Evolutionary conservation across 441 rosid genomes (phyloP).

Genomic region (Macaranga tanarius): DNA sequence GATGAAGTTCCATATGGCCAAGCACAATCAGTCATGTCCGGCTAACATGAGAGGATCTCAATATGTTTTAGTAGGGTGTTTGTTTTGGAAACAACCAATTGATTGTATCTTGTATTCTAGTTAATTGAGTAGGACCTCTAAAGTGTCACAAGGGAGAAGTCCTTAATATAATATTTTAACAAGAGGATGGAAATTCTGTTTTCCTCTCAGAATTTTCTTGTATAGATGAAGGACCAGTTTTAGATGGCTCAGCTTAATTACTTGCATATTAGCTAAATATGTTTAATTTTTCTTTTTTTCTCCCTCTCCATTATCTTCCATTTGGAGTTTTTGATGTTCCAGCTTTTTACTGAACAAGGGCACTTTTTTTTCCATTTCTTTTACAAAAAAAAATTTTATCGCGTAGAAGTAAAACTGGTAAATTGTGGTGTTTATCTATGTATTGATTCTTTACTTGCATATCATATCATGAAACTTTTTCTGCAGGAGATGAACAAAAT

Average conservation of each 20-base stretch:
- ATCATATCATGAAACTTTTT: background rate
- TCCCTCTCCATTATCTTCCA: background rate
- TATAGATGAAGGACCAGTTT: background rate
- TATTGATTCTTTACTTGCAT: constrained; percentile 4
- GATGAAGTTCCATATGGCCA: background rate
- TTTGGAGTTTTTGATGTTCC: background rate
- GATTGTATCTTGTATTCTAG: background rate
- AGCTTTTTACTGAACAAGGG: background rate
- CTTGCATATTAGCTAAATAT: background rate
- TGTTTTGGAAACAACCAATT: background rate
- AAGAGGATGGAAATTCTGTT: background rate
- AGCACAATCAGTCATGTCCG: too few relatives aligned
- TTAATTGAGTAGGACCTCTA: background rate
- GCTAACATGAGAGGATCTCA: too few relatives aligned
- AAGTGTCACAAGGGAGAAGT: background rate
- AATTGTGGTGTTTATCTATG: too few relatives aligned
- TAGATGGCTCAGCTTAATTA: background rate
- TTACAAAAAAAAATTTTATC: too few relatives aligned
- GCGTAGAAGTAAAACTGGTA: too few relatives aligned
- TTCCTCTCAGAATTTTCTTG: background rate
- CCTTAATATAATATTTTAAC: too few relatives aligned
- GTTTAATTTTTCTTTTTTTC: background rate
- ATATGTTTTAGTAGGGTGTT: background rate
- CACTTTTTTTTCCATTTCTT: too few relatives aligned
- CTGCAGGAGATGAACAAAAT: constrained; percentile 63